These are phyloP conservation scores for Citrus inodora DNA, from an alignment of 345 rosid species.

Conservation along the genomic window DNA sequence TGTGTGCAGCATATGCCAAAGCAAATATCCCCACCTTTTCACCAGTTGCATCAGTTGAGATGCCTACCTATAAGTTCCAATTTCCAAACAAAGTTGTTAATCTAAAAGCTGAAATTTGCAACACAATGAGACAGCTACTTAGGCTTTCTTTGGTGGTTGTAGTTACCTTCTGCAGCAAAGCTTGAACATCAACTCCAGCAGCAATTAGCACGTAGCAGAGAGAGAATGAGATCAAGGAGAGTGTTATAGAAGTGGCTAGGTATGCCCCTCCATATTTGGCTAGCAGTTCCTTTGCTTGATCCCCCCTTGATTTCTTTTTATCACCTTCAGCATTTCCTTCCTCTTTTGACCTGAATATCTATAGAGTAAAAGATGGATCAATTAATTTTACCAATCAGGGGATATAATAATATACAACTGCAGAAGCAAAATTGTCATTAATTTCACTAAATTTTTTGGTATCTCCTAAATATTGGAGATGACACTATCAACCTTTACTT, in stretches of 20 bases:
- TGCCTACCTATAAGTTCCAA: constrained; percentile 55
- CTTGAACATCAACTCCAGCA: constrained; percentile 76
- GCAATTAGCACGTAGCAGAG: constrained; percentile 65
- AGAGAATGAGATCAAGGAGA: constrained; percentile 76
- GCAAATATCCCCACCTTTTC: constrained; percentile 89
- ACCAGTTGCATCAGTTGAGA: constrained; percentile 60
- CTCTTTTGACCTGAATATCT: constrained; percentile 79
- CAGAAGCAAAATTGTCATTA: background rate
- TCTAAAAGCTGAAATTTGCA: background rate
- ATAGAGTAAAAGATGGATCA: constrained; percentile 9
- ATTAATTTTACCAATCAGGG: background rate
- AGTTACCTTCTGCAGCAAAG: constrained; percentile 63
- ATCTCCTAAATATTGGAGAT: no score
- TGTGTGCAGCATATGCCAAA: constrained; percentile 88
- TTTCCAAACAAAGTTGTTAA: background rate
- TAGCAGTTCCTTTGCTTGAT: constrained; percentile 76
- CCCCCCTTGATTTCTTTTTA: constrained; percentile 61
- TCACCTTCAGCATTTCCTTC: constrained; percentile 37
- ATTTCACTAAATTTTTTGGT: background rate
- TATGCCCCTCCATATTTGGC: constrained; percentile 94
- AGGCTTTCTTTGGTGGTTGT: background rate
- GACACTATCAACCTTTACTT: no score
- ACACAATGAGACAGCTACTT: background rate
- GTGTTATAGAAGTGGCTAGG: constrained; percentile 86
- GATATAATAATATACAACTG: background rate